A percentile compares a stretch with the other conserved stretches of the same genome.
phyloP scores from a whole-genome alignment of 2,329 filamentous ascomycete species.

The Diaporthe australafricana region DNA sequence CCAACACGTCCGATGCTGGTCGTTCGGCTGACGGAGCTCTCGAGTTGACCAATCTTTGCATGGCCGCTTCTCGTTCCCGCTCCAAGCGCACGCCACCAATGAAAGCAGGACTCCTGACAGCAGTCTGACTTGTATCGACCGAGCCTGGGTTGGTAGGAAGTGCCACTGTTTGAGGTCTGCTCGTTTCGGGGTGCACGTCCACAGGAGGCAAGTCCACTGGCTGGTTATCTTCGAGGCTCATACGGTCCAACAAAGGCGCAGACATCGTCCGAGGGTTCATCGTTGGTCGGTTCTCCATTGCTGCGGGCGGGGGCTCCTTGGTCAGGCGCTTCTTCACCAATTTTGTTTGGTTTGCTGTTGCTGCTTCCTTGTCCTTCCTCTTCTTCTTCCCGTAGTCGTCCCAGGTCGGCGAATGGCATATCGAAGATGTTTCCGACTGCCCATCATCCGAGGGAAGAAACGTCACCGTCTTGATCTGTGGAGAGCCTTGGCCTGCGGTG shows the following conservation, averaged over 20 bases:
- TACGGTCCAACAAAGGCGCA: conserved; percentile 32
- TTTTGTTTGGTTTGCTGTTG: conserved; percentile 50
- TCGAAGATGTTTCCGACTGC: conserved; percentile 58
- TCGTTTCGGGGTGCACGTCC: conserved; percentile 35
- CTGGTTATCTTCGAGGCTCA: conserved; percentile 17
- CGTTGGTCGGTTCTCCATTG: conserved; percentile 39
- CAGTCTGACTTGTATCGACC: conserved; percentile 23
- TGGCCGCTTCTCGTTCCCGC: conserved; percentile 52
- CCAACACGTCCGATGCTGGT: conserved; percentile 12
- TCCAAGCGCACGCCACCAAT: conserved; percentile 58
- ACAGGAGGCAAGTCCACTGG: conserved; percentile 37
- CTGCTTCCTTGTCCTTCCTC: conserved; percentile 62
- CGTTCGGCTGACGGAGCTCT: conserved; percentile 33
- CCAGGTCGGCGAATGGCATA: conserved; percentile 74
- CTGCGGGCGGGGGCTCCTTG: conserved; percentile 49
- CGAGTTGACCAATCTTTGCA: conserved; percentile 32
- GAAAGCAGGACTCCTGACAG: conserved; percentile 46
- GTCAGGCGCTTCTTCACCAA: conserved; percentile 50
- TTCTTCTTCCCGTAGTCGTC: conserved; percentile 66
- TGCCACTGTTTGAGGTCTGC: not conserved
- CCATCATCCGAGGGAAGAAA: conserved; percentile 49
- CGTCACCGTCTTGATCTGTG: conserved; percentile 53
- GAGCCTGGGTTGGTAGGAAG: conserved; percentile 19
- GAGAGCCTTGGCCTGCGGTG: conserved; percentile 32
- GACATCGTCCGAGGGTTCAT: conserved; percentile 32